Conservation (phyloP, 2,329 filamentous ascomycete genomes). For the Thielaviopsis musarum region DNA sequence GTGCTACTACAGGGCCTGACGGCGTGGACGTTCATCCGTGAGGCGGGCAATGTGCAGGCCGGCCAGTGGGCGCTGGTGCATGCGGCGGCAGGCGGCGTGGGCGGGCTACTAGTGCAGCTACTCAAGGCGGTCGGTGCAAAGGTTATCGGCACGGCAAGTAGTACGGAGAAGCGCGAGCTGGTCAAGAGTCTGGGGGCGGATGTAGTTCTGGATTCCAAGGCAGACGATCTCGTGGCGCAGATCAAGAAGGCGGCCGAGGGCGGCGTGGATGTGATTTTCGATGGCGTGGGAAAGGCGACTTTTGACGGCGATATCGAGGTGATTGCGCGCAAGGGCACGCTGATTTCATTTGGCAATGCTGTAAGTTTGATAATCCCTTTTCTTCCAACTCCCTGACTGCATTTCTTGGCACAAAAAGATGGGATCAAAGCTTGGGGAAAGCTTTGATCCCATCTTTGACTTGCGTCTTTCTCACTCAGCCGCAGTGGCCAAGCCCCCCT, state of each 20-base stretch:
- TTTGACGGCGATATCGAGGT: slow-evolving; percentile 64
- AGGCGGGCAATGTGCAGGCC: slow-evolving; percentile 56
- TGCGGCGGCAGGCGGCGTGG: slow-evolving; percentile 72
- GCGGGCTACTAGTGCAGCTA: slow-evolving; percentile 58
- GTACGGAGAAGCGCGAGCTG: slow-evolving; percentile 52
- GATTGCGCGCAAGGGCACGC: slow-evolving; percentile 57
- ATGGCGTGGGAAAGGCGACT: slow-evolving; percentile 71
- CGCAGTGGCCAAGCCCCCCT: no score
- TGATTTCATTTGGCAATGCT: slow-evolving; percentile 71
- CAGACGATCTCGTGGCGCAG: slow-evolving; percentile 38
- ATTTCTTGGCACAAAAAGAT: no score
- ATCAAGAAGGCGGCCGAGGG: slow-evolving; percentile 56
- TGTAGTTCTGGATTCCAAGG: slow-evolving; percentile 36
- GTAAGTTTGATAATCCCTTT: slow-evolving; percentile 24
- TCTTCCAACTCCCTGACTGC: neutral
- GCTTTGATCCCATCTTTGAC: no score
- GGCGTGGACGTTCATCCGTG: slow-evolving; percentile 60
- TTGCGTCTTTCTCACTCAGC: no score
- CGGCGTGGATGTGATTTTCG: slow-evolving; percentile 65
- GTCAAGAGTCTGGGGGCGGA: slow-evolving; percentile 56
- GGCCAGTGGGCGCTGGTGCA: slow-evolving; percentile 75
- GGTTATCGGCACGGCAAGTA: slow-evolving; percentile 65
- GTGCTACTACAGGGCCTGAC: slow-evolving; percentile 68
- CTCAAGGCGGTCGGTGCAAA: slow-evolving; percentile 55
- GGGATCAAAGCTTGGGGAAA: no score